Conservation (phyloP, 176 grass and related monocot species). For the Leersia perrieri region DNA sequence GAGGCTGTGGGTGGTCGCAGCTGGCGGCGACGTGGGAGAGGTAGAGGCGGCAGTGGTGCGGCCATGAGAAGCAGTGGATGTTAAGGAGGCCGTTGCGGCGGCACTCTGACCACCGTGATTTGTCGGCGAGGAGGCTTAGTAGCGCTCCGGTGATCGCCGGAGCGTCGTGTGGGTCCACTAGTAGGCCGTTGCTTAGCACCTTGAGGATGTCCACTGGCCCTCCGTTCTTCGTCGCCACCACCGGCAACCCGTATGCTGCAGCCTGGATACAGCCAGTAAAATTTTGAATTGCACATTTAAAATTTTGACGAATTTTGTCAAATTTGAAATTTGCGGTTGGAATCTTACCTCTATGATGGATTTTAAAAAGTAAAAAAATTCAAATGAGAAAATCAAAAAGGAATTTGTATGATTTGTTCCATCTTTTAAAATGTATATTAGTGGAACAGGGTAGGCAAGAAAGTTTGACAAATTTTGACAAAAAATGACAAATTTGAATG, state of each 20-base stretch:
- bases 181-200: constrained; percentile 71
- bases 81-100: constrained; percentile 88
- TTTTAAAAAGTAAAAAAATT: too few species aligned
- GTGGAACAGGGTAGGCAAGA: too few species aligned
- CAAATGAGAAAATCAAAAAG: too few species aligned
- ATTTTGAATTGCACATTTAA: too few species aligned
- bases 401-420: too few species aligned
- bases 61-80: constrained; percentile 98
- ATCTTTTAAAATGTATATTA: too few species aligned
- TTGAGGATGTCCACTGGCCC: constrained; percentile 95
- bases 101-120: constrained; percentile 75
- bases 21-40: constrained; percentile 66
- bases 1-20: constrained; percentile 41
- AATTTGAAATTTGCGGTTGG: too few species aligned
- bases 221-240: constrained; percentile 87
- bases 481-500: background rate
- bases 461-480: background rate
- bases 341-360: too few species aligned
- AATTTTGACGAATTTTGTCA: too few species aligned
- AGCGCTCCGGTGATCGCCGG: constrained; percentile 63
- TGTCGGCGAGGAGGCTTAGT: constrained; percentile 73
- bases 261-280: constrained; percentile 45
- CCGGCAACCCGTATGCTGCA: constrained; percentile 83
- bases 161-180: constrained; percentile 83
- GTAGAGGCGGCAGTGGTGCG: constrained; percentile 91